Conservation (phyloP, 1,139 yeast species). For the Debaryomyces sp. region DNA sequence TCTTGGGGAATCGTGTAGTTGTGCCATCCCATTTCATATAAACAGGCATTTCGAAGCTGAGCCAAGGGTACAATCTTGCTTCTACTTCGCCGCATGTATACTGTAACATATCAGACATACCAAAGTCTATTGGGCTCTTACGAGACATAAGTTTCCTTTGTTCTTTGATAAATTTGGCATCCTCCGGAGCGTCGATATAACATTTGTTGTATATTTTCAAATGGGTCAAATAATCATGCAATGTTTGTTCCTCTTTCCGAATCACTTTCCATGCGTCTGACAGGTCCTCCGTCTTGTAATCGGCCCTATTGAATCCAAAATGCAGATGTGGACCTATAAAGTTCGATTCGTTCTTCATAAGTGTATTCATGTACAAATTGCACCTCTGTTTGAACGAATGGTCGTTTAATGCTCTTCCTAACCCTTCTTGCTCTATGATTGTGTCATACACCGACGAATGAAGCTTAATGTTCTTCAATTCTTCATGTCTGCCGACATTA, state of each 20-base stretch:
- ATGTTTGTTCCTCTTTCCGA: constrained; percentile 29
- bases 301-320: constrained; percentile 20
- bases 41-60: constrained; percentile 25
- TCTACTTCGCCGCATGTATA: constrained; percentile 15
- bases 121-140: neutral
- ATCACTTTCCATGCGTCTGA: constrained; percentile 19
- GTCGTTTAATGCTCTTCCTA: neutral
- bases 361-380: constrained; percentile 31
- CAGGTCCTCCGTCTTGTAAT: constrained; percentile 12
- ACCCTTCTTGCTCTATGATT: neutral
- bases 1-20: constrained; percentile 10
- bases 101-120: neutral
- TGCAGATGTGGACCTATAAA: constrained; percentile 24
- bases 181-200: constrained; percentile 22
- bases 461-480: neutral
- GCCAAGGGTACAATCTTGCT: constrained; percentile 28
- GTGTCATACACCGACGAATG: neutral
- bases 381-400: constrained; percentile 19
- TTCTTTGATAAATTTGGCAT: neutral
- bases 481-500: neutral
- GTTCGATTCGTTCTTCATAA: constrained; percentile 24
- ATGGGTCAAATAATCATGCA: constrained; percentile 46
- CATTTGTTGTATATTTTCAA: constrained; percentile 47
- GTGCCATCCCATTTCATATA: constrained; percentile 22
- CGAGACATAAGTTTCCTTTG: neutral